Evolutionary conservation across 2,329 filamentous ascomycete species (phyloP).

Genomic region (Elsinoe ampelina): DNA sequence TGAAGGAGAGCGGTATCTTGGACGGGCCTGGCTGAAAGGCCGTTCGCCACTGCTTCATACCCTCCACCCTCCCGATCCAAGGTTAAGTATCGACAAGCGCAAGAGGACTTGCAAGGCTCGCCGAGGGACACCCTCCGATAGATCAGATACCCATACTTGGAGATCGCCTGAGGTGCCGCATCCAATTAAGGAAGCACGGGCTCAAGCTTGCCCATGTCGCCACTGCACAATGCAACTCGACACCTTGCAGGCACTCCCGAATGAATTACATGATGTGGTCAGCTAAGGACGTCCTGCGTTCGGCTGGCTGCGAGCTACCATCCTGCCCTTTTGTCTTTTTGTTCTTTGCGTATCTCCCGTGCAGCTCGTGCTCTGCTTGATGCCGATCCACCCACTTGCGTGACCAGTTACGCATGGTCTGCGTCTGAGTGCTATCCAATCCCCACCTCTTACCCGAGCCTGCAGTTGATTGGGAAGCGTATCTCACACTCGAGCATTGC

Average conservation of each 20-base stretch:
- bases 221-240: neutral
- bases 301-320: too few species aligned
- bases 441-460: too few species aligned
- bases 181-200: neutral
- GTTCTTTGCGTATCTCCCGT: neutral
- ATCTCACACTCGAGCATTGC: too few species aligned
- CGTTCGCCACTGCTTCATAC: neutral
- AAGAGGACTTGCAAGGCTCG: too few species aligned
- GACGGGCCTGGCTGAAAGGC: conserved; percentile 39
- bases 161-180: neutral
- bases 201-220: neutral
- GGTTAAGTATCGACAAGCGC: too few species aligned
- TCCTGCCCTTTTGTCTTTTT: neutral
- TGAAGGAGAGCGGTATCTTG: conserved; percentile 82
- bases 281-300: neutral
- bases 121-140: too few species aligned
- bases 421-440: too few species aligned
- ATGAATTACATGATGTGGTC: neutral
- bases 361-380: too few species aligned
- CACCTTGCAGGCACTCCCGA: neutral
- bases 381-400: too few species aligned
- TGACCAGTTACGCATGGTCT: too few species aligned
- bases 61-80: neutral
- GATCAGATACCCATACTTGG: too few species aligned
- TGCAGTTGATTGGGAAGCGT: too few species aligned